These are phyloP conservation scores for Solanum hybrid DNA, from an alignment of 305 asterid genomes.

Conservation along the genomic window DNA sequence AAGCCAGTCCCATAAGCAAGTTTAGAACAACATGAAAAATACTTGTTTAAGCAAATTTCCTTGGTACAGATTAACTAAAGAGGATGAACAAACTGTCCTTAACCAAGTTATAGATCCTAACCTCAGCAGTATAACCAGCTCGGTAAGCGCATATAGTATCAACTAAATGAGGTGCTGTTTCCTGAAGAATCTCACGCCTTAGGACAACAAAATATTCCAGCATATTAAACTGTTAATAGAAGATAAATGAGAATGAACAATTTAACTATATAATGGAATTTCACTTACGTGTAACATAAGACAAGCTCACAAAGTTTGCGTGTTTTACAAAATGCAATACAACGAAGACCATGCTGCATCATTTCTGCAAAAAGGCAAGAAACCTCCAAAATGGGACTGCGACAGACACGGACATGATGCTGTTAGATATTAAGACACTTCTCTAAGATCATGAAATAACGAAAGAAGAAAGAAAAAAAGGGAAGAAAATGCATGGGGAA, in stretches of 20 bases:
- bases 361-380: constrained; percentile 84
- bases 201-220: constrained; percentile 19
- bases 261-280: background rate
- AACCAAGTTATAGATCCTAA: constrained; percentile 22
- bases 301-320: constrained; percentile 98
- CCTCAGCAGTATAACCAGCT: constrained; percentile 90
- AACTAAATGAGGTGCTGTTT: constrained; percentile 61
- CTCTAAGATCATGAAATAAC: background rate
- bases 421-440: background rate
- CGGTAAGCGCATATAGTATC: constrained; percentile 66
- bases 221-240: constrained; percentile 5
- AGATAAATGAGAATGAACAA: background rate
- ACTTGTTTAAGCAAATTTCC: background rate
- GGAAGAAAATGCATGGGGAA: background rate
- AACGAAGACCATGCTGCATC: constrained; percentile 93
- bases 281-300: constrained; percentile 76
- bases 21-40: background rate
- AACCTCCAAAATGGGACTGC: constrained; percentile 92
- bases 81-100: constrained; percentile 4
- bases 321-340: constrained; percentile 92
- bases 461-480: background rate
- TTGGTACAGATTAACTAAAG: background rate
- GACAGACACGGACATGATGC: constrained; percentile 13
- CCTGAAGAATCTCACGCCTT: constrained; percentile 84
- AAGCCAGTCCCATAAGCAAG: background rate